Evolutionary conservation across 2,329 filamentous ascomycete species (phyloP), one percentile per base, ranked within the genome.

Genomic region (Ceratocystis albifundus): DNA sequence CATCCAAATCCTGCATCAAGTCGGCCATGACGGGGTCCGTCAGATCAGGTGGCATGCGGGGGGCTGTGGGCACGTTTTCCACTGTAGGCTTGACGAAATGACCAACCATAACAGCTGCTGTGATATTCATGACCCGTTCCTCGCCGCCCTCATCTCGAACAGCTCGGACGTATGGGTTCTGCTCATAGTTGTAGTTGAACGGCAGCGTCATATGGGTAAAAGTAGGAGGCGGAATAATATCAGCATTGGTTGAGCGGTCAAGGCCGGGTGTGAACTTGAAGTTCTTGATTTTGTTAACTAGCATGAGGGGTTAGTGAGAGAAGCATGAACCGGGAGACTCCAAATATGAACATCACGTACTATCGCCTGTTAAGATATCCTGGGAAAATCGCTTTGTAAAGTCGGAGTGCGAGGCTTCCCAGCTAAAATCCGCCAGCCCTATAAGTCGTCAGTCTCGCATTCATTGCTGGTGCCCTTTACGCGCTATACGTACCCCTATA

Each of bases 341-440:
- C 17, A 12, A 10, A 12, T 32, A 61, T 17, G 28, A 3, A 2
- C 12, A 32, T 2, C 8, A 62, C 75, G 61, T 77, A 89, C 89
- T 85, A 69, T 89, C 81, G 69, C 88, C 86, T 1, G 87, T 83
- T 5, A 94, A 76, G 30, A 95, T 79, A 65, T 87, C 83, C 2
- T 91, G 80, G 64, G 84, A 81, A 67, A 96, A 85, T 68, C 86
- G 84, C 41, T 81, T 80, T 71, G 91, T 84, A 74, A 95, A 89
- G 0, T 82, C 77, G 59, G 87, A 87, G 45, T 82, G 80, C 15
- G 80, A 80, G 63, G 88, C 85, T 25, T 89, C 85, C 75, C 87
- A 93, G 72, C 95, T 90, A 72, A 95, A 95, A 75, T 97, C 93
- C 7, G 90, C 87, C 70, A 96, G 80, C 41, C 82, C 84, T 84